Base-by-base conservation (phyloP, 1,139 yeast genomes). In the Geotrichum histeridarum region DNA sequence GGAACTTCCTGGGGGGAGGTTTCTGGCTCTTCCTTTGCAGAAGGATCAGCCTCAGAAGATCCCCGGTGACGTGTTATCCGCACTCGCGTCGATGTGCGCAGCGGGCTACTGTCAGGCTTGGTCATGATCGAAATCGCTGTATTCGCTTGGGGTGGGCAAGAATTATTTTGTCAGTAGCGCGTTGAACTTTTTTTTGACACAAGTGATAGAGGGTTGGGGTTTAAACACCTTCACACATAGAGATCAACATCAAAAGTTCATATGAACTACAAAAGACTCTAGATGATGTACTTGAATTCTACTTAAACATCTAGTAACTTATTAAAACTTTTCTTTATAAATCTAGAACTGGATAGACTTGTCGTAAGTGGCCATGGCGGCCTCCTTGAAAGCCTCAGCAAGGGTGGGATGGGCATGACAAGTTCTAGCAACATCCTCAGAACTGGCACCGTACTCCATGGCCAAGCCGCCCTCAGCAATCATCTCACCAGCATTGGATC, bases 401-500 rank as follows among this genome's bases (percentile, higher is more conserved):
- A 94, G 79, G 46, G 99, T 93, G 72, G 99, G 99, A 75, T 94
- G 99, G 57, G 99, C 98, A 68, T 93, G 99, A 73, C 97, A 91
- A 53, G 91, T 88, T 78, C 98, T 86, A 60, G 97, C 95, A 68
- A 94, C 80, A 70, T 94, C 99, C 77, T 94, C 99, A 56, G 97
- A 87, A 50, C 95, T 85, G 54, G 99, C 99, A 74, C 99, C 99
- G 75, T 94, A 94, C 77, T 94, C 99, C 63, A 94, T 75, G 51
- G 99, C 99, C 70, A 94, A 81, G 63, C 96, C 96, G 60, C 91
- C 98, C 77, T 94, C 99, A 63, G 96, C 98, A 71, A 94, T 93
- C 96, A 94, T 89, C 79, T 94, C 99, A 75, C 99, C 99, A 57
- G 99, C 99, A 69, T 88, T 89, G 64, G 99, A 87, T 65, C 99